Evolutionary conservation across 1,284 basidiomycete genomes (phyloP).

Genomic region (Pisolithus thermaeus): DNA sequence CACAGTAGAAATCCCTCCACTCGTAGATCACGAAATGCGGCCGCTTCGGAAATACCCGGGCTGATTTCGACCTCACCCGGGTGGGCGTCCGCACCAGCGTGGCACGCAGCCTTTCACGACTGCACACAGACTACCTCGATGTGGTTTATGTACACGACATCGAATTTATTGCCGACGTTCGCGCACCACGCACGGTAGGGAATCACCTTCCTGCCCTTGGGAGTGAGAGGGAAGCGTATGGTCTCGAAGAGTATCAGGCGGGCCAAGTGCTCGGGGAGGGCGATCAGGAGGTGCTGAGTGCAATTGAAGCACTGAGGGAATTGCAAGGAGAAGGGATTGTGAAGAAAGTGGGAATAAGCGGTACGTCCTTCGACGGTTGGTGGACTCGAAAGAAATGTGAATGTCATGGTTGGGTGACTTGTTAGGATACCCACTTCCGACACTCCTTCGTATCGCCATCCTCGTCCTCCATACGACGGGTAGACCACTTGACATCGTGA

Average conservation of each 20-base stretch:
- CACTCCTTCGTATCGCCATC: constrained; percentile 77
- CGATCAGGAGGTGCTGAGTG: constrained; percentile 75
- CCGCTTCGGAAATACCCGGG: constrained; percentile 61
- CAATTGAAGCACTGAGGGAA: constrained; percentile 65
- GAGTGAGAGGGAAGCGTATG: constrained; percentile 52
- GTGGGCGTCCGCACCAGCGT: constrained; percentile 66
- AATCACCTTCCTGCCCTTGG: constrained; percentile 52
- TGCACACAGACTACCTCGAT: constrained; percentile 82
- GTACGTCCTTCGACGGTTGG: constrained; percentile 35
- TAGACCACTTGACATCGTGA: constrained; percentile 72
- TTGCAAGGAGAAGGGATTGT: constrained; percentile 79
- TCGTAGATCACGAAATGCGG: constrained; percentile 89
- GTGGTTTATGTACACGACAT: constrained; percentile 89
- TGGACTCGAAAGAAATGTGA: background rate
- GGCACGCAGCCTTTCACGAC: constrained; percentile 62
- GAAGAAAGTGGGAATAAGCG: constrained; percentile 79
- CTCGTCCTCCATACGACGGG: constrained; percentile 62
- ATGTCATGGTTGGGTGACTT: background rate
- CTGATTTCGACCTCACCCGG: constrained; percentile 79
- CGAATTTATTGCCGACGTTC: constrained; percentile 73
- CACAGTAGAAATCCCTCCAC: background rate
- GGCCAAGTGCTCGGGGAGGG: constrained; percentile 65
- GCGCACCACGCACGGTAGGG: constrained; percentile 47
- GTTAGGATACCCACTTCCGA: constrained; percentile 84
- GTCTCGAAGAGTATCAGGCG: constrained; percentile 54